Conservation (phyloP, 1,284 basidiomycete genomes). For the Rhodotorula sp. region DNA sequence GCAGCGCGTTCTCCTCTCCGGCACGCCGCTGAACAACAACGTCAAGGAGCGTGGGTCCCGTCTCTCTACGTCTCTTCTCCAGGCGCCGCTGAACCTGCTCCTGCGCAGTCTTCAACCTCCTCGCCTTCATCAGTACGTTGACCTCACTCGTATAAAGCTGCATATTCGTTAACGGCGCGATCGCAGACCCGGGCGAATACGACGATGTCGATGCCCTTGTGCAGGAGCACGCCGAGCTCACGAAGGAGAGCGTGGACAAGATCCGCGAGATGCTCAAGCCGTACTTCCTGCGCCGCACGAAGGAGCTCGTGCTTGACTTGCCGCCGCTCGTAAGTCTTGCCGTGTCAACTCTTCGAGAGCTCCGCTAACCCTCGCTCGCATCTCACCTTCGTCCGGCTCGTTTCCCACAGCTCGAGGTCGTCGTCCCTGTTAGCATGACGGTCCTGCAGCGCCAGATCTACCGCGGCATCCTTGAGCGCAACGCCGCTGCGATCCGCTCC, state of each 20-base stretch:
- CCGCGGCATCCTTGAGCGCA: conserved; percentile 63
- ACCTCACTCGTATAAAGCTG: rapidly evolving
- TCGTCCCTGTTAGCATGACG: conserved; percentile 87
- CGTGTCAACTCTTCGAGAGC: neutral
- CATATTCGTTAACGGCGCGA: neutral
- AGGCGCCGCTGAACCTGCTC: neutral
- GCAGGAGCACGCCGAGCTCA: conserved; percentile 65
- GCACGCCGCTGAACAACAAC: conserved; percentile 97
- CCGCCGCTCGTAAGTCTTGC: conserved; percentile 75
- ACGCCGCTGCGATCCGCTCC: conserved; percentile 30
- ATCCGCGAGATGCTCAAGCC: conserved; percentile 77
- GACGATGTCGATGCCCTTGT: conserved; percentile 66
- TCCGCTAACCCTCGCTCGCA: conserved; percentile 14
- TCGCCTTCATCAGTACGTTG: conserved; percentile 71
- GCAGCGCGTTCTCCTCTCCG: conserved; percentile 78
- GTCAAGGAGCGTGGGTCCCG: conserved; percentile 64
- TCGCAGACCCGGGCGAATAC: conserved; percentile 52
- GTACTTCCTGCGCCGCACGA: conserved; percentile 89
- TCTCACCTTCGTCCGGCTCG: too few species aligned
- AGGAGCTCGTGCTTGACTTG: conserved; percentile 86
- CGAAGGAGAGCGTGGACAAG: conserved; percentile 73
- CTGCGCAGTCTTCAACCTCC: conserved; percentile 73
- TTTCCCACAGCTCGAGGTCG: conserved; percentile 58
- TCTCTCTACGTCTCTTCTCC: too few species aligned
- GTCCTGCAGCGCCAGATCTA: conserved; percentile 86